Evolutionary conservation across 2,329 filamentous ascomycete genomes (phyloP), one percentile per base, ranked within the genome.

Genomic region (Neurospora sp.): DNA sequence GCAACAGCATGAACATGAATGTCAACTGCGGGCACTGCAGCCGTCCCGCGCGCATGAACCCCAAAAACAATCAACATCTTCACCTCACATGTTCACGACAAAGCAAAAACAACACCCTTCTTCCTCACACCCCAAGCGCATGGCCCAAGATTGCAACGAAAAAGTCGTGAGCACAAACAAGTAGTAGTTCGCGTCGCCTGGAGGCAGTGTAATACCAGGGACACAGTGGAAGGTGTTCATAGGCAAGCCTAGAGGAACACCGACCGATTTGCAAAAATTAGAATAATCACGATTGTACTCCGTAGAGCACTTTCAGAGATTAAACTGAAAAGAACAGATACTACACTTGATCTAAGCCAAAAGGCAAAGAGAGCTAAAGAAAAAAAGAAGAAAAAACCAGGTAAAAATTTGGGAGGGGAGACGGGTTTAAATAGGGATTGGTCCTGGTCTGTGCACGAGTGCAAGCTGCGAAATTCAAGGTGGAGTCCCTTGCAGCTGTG

Each of bases 321-420:
- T 74, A 74, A 73, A 73, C 72, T 73, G 72, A 73, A 73, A 74
- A 74, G 72, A 74, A 74, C 72, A 73, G 72, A 74, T 74, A 74
- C 72, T 74, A 74, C 72, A 74, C 71, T 74, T 74, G 71, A 74
- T 74, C 72, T 74, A 74, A 74, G 72, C 71, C 72, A 74, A 72
- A 74, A 74, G 72, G 72, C 71, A 73, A 74, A 73, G 72, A 73
- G 72, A 74, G 72, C 72, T 74, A 69, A 73, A 68, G 70, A 73
- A 71, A 68, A 73, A 71, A 74, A 70, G 62, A 69, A 70, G 66
- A 70, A 69, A 65, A 40, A n/a, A 36, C 11, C 33, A 4, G 28
- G 37, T 62, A 71, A 72, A 72, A 39, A n/a, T 43, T 15, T 33
- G 66, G 28, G 15, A 0, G 28, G 52, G 12, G 3, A 15, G 2